Conservation (phyloP, 495 filamentous ascomycete genomes). For the Amniculicola lignicola region DNA sequence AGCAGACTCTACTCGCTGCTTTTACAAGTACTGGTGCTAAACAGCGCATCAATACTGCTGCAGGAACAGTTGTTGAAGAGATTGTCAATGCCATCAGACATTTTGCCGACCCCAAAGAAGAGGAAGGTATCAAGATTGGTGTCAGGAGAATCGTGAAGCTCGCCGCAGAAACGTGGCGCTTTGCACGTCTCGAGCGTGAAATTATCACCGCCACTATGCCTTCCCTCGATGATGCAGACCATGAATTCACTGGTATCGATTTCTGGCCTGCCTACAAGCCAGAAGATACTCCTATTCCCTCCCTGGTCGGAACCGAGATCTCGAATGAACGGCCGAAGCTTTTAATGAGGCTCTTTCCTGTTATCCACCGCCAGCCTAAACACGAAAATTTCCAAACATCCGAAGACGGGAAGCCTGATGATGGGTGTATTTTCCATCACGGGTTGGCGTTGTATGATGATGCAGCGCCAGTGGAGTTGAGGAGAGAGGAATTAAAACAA, state of each 20-base stretch:
- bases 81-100: conserved; percentile 58
- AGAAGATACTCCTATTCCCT: conserved; percentile 32
- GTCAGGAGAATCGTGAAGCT: conserved; percentile 61
- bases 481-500: conserved; percentile 25
- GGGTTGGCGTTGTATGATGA: conserved; percentile 56
- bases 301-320: conserved; percentile 19
- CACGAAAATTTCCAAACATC: conserved; percentile 52
- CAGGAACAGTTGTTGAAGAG: conserved; percentile 59
- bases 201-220: conserved; percentile 57
- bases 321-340: conserved; percentile 35
- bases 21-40: conserved; percentile 63
- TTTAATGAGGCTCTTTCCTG: conserved; percentile 55
- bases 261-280: conserved; percentile 49
- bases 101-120: conserved; percentile 55
- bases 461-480: conserved; percentile 46
- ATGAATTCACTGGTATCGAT: conserved; percentile 36
- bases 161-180: conserved; percentile 63
- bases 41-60: conserved; percentile 58
- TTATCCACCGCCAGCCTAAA: conserved; percentile 54
- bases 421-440: conserved; percentile 50
- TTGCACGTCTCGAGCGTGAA: conserved; percentile 61
- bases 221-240: conserved; percentile 42
- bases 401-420: conserved; percentile 42
- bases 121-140: conserved; percentile 51
- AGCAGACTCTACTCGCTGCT: conserved; percentile 62